Conservation (phyloP, 306 rosid genomes). For the Erythrophleum fordii region DNA sequence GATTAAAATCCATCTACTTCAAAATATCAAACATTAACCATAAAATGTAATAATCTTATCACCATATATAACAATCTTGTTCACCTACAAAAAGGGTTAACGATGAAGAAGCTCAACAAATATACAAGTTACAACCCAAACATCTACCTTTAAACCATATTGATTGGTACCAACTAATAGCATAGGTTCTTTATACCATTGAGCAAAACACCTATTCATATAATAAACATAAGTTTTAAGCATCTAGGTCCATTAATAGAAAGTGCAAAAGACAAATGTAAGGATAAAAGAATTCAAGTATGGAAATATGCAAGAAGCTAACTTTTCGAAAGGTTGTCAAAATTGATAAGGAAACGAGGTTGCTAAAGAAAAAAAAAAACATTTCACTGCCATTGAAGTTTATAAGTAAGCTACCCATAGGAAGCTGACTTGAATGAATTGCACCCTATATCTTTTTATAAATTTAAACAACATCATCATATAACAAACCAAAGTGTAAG, state of each 20-base stretch:
- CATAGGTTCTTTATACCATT: slow-evolving; percentile 99
- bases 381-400: slow-evolving; percentile 3
- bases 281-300: slow-evolving; percentile 4
- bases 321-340: slow-evolving; percentile 16
- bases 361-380: neutral
- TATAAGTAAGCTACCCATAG: neutral
- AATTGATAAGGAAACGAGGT: slow-evolving; percentile 25
- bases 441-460: neutral
- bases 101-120: slow-evolving; percentile 92
- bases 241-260: slow-evolving; percentile 26
- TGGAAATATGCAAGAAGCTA: slow-evolving; percentile 27
- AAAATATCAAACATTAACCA: slow-evolving; percentile 15
- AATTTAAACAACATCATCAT: slow-evolving; percentile 21
- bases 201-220: slow-evolving; percentile 82
- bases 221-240: slow-evolving; percentile 27
- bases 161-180: slow-evolving; percentile 90
- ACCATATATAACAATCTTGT: slow-evolving; percentile 1
- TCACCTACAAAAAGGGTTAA: slow-evolving; percentile 90
- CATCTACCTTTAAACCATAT: slow-evolving; percentile 93
- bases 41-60: neutral
- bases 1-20: slow-evolving; percentile 1
- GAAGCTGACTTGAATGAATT: neutral
- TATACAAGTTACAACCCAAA: slow-evolving; percentile 98
- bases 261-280: slow-evolving; percentile 23
- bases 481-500: slow-evolving; percentile 6